Evolutionary conservation across 2,329 filamentous ascomycete species (phyloP).

Genomic region (Ilyonectria mors-panacis): DNA sequence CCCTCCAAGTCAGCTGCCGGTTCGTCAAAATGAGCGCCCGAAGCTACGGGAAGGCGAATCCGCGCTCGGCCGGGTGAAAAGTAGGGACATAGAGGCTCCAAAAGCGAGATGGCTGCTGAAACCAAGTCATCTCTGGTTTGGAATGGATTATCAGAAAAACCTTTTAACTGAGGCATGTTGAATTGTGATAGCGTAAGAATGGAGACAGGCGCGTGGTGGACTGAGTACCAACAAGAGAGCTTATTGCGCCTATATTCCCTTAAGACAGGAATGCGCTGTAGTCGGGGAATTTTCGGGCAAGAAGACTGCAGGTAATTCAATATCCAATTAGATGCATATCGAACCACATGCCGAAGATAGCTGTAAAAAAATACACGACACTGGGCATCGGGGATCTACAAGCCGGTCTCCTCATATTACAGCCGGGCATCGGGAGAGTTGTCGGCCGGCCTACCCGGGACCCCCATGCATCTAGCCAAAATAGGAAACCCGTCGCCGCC

Average conservation of each 20-base stretch:
- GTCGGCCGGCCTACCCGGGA: constrained; percentile 8
- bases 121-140: constrained; percentile 13
- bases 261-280: not conserved
- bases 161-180: constrained; percentile 20
- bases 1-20: constrained; percentile 62
- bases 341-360: not conserved
- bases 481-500: constrained; percentile 3
- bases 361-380: not conserved
- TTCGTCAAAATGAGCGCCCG: constrained; percentile 61
- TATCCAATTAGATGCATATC: not conserved
- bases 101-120: constrained; percentile 11
- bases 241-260: not conserved
- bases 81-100: constrained; percentile 6
- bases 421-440: constrained; percentile 19
- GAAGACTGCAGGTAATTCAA: not conserved
- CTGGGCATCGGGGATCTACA: not conserved
- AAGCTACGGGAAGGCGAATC: constrained; percentile 55
- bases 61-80: constrained; percentile 44
- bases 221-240: not conserved
- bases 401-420: not conserved
- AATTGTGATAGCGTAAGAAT: too few species aligned
- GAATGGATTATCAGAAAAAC: constrained; percentile 21
- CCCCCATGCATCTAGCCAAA: constrained; percentile 1
- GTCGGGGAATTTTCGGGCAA: not conserved
- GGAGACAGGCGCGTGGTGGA: too few species aligned